Conservation (phyloP, 768 basidiomycete genomes). For the Amanita pallidorosea region DNA sequence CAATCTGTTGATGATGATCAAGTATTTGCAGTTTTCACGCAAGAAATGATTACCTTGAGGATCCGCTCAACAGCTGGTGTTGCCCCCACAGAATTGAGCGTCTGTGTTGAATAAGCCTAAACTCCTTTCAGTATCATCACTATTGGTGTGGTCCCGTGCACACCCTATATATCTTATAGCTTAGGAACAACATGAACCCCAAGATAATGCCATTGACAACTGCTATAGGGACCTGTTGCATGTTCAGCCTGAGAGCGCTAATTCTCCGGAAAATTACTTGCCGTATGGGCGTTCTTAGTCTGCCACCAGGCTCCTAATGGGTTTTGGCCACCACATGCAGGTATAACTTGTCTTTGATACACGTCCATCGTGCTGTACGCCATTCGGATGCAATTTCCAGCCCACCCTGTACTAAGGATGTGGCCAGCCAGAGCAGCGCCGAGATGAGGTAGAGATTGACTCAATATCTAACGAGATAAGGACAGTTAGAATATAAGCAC, state of each 20-base stretch:
- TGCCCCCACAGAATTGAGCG: slow-evolving; percentile 40
- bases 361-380: slow-evolving; percentile 18
- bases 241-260: neutral
- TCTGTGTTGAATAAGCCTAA: slow-evolving; percentile 33
- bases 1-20: slow-evolving; percentile 20
- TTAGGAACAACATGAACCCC: slow-evolving; percentile 25
- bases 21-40: neutral
- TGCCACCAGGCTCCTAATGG: slow-evolving; percentile 34
- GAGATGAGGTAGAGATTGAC: slow-evolving; percentile 42
- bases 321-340: slow-evolving; percentile 28
- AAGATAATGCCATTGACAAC: slow-evolving; percentile 26
- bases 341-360: slow-evolving; percentile 24
- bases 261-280: slow-evolving; percentile 14
- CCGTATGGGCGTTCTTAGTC: slow-evolving; percentile 20
- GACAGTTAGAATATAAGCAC: neutral
- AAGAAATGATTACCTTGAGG: slow-evolving; percentile 26
- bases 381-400: slow-evolving; percentile 28
- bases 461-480: slow-evolving; percentile 25
- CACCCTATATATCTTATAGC: slow-evolving; percentile 33
- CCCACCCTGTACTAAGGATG: slow-evolving; percentile 35
- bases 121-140: neutral
- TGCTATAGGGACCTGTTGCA: slow-evolving; percentile 27
- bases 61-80: slow-evolving; percentile 30
- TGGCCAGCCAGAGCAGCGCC: slow-evolving; percentile 36
- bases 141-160: neutral